A percentile compares a stretch with the other conserved stretches of the same genome.
These are phyloP conservation scores for Cryoendolithus antarcticus DNA, from an alignment of 2,329 filamentous ascomycete genomes.

Conservation along the genomic window DNA sequence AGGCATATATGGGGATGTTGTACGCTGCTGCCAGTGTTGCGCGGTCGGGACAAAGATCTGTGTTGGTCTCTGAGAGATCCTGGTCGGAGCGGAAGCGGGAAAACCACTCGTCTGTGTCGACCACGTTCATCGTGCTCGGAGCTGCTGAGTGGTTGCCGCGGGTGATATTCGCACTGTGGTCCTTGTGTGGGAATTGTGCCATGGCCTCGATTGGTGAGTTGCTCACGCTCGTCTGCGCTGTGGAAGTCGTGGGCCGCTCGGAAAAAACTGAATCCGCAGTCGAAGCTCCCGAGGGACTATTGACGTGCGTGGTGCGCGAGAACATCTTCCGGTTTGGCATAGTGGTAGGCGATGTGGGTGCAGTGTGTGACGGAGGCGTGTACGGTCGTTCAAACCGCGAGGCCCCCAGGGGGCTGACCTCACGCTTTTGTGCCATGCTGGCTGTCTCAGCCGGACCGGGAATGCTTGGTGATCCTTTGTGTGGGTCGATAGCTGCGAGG, in stretches of 20 bases:
- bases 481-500: too few species aligned
- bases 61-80: conserved; percentile 14
- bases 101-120: conserved; percentile 23
- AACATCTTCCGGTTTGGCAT: conserved; percentile 2
- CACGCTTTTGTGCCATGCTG: conserved; percentile 7
- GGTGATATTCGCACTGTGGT: conserved; percentile 2
- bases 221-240: conserved; percentile 3
- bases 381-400: conserved; percentile 19
- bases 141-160: neutral
- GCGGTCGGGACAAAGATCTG: conserved; percentile 22
- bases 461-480: too few species aligned
- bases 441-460: too few species aligned
- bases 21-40: conserved; percentile 20
- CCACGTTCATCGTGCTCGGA: conserved; percentile 2
- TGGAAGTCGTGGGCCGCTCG: conserved; percentile 2
- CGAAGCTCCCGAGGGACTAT: conserved; percentile 8
- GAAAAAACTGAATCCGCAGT: conserved; percentile 3
- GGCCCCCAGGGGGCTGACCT: conserved; percentile 19
- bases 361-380: conserved; percentile 8
- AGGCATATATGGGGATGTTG: conserved; percentile 43
- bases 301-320: conserved; percentile 5
- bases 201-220: conserved; percentile 3
- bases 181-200: conserved; percentile 1
- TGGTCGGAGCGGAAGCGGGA: conserved; percentile 20
- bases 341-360: conserved; percentile 8